Evolutionary conservation across 768 basidiomycete genomes (phyloP), one percentile per base, ranked within the genome.

Genomic region (Astraeus odoratus): DNA sequence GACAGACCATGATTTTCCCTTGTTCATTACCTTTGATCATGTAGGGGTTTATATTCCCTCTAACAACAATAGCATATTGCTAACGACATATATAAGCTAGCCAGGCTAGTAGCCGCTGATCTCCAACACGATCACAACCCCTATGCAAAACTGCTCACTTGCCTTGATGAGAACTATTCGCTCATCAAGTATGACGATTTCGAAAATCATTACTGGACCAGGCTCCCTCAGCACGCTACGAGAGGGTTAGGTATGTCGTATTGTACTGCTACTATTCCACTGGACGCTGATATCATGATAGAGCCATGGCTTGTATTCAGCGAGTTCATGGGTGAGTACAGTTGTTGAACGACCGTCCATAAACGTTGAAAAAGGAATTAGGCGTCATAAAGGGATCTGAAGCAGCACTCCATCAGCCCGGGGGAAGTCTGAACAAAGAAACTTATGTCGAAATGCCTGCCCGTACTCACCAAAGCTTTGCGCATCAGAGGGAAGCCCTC

Each of bases 11-110:
- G 71, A 85, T 52, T 85, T 83, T 44, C 83, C 83, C 0, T 60
- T 84, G 25, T 84, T 84, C 51, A 51, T 81, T 1, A 80, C 81
- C 0, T 78, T 76, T 48, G 74, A 82, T 54, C 68, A 67, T 31
- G 81, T 79, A 49, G 34, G 75, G n/a, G 56, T 1, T 23, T 13
- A n/a, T 31, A 5, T 13, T 19, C 15, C 18, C 8, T 22, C 5
- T 19, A 5, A 8, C 7, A 18, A 5, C 4, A 16, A 15, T 16
- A 18, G 20, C 30, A 3, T 30, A 30, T 16, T 41, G 30, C n/a
- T 24, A 13, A 48, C 15, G 9, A 23, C 8, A 31, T 29, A 15
- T 12, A 8, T 27, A 35, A 48, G 47, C 20, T 48, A 10, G 34
- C 47, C 5, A 46, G 36, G n/a, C 46, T 48, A 44, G 8, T 48